Base-by-base conservation (phyloP, 108 stramenopile genomes). In the Cyclotella cryptica region DNA sequence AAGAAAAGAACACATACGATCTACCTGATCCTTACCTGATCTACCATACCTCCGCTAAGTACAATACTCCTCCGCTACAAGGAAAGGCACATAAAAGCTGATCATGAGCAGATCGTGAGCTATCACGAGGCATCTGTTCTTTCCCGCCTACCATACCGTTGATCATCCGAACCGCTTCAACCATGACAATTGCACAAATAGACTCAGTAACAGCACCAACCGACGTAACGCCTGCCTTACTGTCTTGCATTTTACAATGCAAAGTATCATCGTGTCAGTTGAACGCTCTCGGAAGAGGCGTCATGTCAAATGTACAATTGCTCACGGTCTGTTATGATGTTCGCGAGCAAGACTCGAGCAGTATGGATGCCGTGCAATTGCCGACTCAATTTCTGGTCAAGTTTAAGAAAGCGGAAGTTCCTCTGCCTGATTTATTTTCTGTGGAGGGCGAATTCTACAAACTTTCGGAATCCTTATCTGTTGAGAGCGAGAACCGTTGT, bases 391-490 rank as follows among this genome's bases (percentile, higher is more conserved):
- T 75, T 28, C 14, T 75, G 3, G 75, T 27, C 66, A 75, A 75
- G 75, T 75, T 75, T 53, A 66, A 62, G 14, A 75, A 68, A 28
- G 46, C 55, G 22, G 75, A 75, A 28, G 59, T 75, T 67, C 75
- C 75, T 8, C 24, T 75, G 21, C 46, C 45, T 11, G 75, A 75
- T 52, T 75, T 75, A 28, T 75, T 75, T 46, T 17, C 44, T n/a
- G 66, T 75, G 12, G 75, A 75, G 44, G 47, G 66, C 12, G 43
- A 41, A 14, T 75, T 75, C 57, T 75, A 75, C 43, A 53, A 44
- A n/a, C 75, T 75, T n/a, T 29, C 29, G 17, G 64, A 66, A 53
- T 40, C 47, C 10, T 40, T 66, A 44, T 27, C 12, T 28, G 30
- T n/a, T n/a, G n/a, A n/a, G n/a, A n/a, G n/a, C n/a, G 29, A 12